Evolutionary conservation across 768 basidiomycete species (phyloP).

Genomic region (Lentinula sp.): DNA sequence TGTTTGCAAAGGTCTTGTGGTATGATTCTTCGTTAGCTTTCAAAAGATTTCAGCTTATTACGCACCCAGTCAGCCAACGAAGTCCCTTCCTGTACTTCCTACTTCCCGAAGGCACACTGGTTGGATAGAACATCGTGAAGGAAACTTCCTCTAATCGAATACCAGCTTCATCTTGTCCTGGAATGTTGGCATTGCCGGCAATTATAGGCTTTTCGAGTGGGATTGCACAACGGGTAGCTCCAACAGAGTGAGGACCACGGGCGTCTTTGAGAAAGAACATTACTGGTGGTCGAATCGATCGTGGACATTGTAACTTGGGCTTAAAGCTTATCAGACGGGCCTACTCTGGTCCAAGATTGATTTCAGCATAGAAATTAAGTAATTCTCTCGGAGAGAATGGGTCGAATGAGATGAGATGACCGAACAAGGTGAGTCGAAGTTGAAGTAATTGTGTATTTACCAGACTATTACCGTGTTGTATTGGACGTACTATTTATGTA

Average conservation of each 20-base stretch:
- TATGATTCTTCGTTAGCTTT: neutral
- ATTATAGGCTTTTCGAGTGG: constrained; percentile 30
- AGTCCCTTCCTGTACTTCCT: constrained; percentile 31
- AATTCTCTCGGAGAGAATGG: too few relatives aligned
- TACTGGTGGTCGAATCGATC: neutral
- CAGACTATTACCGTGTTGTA: too few relatives aligned
- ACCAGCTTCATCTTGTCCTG: constrained; percentile 1
- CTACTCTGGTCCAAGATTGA: neutral
- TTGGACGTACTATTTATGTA: too few relatives aligned
- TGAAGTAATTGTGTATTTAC: too few relatives aligned
- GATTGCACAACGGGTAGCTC: constrained; percentile 51
- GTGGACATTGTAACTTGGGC: neutral
- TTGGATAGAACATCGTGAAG: constrained; percentile 64
- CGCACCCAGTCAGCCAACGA: constrained; percentile 54
- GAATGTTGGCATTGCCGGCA: constrained; percentile 37
- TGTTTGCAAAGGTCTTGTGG: constrained; percentile 33
- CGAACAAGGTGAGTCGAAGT: too few relatives aligned
- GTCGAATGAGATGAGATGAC: too few relatives aligned
- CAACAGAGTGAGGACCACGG: constrained; percentile 48
- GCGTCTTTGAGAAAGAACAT: constrained; percentile 41
- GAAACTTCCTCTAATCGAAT: constrained; percentile 55
- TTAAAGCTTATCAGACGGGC: neutral
- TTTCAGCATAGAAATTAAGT: neutral
- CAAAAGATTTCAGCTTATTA: neutral
- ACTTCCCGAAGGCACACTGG: constrained; percentile 23